Percentiles rank a stretch among this genome's conserved stretches.
phyloP scores from a whole-genome alignment of 2,329 filamentous ascomycete genomes.

The Trichoderma sp. region DNA sequence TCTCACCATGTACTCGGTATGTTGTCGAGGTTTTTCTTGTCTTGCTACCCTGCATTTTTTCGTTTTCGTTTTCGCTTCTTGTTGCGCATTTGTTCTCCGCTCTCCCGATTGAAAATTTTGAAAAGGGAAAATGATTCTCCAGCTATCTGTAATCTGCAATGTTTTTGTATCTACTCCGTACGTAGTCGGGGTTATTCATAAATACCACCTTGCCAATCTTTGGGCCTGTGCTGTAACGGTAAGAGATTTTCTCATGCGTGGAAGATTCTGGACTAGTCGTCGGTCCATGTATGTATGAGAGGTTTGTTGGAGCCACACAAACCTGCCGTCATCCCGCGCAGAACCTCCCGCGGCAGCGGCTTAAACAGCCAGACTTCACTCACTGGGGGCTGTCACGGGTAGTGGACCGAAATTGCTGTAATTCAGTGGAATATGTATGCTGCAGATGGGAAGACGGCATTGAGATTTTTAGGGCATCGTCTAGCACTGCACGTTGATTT shows the following conservation, averaged over 20 bases:
- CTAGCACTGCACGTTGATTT: neutral
- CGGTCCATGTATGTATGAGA: neutral
- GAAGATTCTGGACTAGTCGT: slow-evolving; percentile 4
- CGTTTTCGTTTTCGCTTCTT: neutral
- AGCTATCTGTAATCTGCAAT: neutral
- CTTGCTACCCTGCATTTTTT: neutral
- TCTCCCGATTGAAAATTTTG: neutral
- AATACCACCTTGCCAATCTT: neutral
- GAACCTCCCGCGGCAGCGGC: neutral
- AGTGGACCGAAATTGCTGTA: neutral
- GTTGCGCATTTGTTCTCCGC: neutral
- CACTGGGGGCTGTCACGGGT: neutral
- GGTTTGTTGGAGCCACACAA: neutral
- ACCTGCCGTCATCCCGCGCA: neutral
- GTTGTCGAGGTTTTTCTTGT: neutral
- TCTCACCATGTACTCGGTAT: neutral
- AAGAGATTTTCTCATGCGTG: neutral
- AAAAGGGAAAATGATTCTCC: neutral
- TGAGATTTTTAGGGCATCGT: neutral
- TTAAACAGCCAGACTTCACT: neutral
- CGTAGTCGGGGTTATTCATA: neutral
- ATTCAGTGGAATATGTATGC: neutral
- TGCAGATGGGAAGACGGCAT: neutral
- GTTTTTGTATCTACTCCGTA: neutral
- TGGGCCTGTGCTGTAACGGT: neutral